These are phyloP conservation scores for Diversispora eburnea DNA, from an alignment of 192 early-diverging fungal species.

Conservation along the genomic window DNA sequence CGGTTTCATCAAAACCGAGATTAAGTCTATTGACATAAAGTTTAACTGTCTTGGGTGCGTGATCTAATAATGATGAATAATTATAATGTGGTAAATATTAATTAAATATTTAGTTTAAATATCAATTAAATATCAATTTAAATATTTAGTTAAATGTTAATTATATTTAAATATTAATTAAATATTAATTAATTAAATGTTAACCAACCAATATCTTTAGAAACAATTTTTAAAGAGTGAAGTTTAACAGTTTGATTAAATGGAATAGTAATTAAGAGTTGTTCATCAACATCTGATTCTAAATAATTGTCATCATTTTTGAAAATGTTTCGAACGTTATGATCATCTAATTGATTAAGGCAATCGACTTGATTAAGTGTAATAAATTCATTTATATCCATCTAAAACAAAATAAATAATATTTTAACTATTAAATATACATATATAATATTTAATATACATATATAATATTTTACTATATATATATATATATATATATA, in stretches of 20 bases:
- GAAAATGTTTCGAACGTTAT: constrained; percentile 75
- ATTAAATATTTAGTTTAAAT: neutral
- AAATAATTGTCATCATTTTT: constrained; percentile 64
- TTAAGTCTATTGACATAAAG: constrained; percentile 80
- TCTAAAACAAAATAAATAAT: constrained; percentile 30
- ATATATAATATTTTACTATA: neutral
- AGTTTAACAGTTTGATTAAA: constrained; percentile 85
- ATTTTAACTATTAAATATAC: neutral
- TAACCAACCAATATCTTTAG: constrained; percentile 39
- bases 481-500: neutral
- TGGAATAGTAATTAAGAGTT: constrained; percentile 80
- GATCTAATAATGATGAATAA: constrained; percentile 38
- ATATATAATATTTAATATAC: neutral
- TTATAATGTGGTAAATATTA: neutral
- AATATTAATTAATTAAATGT: neutral
- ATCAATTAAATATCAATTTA: constrained; percentile 6
- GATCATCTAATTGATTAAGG: constrained; percentile 80
- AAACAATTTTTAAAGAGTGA: constrained; percentile 62
- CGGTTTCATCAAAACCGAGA: constrained; percentile 86
- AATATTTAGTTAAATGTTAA: neutral
- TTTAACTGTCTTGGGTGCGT: constrained; percentile 84
- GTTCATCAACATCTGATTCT: constrained; percentile 95
- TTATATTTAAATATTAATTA: neutral
- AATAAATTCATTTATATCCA: constrained; percentile 61
- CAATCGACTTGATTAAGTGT: constrained; percentile 72